Evolutionary conservation across 1,139 yeast species (phyloP).

Genomic region (Yamadazyma dendronema): DNA sequence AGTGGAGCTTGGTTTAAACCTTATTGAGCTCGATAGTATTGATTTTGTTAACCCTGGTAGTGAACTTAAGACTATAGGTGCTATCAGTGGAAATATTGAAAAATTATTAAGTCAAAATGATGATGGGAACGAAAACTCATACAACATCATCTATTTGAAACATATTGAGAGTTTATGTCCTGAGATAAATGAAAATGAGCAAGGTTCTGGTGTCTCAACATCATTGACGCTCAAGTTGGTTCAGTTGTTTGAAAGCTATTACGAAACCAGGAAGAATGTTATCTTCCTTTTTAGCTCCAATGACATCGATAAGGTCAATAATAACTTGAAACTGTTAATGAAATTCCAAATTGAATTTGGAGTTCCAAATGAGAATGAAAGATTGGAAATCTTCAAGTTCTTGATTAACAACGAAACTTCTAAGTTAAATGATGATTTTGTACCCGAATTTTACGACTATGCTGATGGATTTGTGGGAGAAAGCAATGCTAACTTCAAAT

Average conservation of each 20-base stretch:
- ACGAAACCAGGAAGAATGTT: constrained; percentile 33
- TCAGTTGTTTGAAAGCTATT: constrained; percentile 57
- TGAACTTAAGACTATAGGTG: constrained; percentile 78
- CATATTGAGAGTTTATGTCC: constrained; percentile 77
- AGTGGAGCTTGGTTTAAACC: constrained; percentile 61
- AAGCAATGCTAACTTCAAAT: constrained; percentile 22
- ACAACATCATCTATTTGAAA: constrained; percentile 54
- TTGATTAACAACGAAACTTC: constrained; percentile 29
- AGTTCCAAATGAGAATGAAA: constrained; percentile 78
- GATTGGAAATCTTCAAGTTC: constrained; percentile 60
- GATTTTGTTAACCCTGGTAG: constrained; percentile 64
- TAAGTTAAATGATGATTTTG: constrained; percentile 7
- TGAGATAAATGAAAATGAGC: constrained; percentile 62
- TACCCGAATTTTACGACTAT: constrained; percentile 16
- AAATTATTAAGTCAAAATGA: constrained; percentile 31
- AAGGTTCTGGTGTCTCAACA: constrained; percentile 53
- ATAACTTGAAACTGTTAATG: constrained; percentile 61
- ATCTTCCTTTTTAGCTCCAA: constrained; percentile 69
- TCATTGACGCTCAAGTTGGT: constrained; percentile 59
- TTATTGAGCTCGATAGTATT: constrained; percentile 69
- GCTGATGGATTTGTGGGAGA: constrained; percentile 20
- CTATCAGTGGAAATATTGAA: constrained; percentile 74
- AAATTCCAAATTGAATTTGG: constrained; percentile 75
- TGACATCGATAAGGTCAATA: constrained; percentile 70
- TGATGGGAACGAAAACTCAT: constrained; percentile 18